A percentile compares a stretch with the other conserved stretches of the same genome.
Evolutionary conservation across 1,139 yeast species (phyloP).

Genomic region (Taphrina pruni): DNA sequence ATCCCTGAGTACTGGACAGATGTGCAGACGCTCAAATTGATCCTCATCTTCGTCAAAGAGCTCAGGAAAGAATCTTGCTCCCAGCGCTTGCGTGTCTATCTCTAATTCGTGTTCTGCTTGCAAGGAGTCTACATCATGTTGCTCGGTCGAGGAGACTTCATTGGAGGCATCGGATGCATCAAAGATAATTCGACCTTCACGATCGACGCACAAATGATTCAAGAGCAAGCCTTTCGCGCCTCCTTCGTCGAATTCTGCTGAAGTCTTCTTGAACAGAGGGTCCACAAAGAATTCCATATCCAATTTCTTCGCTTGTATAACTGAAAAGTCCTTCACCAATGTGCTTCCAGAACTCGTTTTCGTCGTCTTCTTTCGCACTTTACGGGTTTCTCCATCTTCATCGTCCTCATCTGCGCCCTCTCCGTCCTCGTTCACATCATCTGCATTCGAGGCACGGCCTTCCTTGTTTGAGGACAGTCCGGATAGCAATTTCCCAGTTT

Average conservation of each 20-base stretch:
- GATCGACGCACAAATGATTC: slow-evolving; percentile 69
- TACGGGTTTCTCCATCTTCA: slow-evolving; percentile 50
- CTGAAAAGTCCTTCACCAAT: slow-evolving; percentile 61
- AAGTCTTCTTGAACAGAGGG: slow-evolving; percentile 84
- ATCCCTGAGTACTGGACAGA: slow-evolving; percentile 42
- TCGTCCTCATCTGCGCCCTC: slow-evolving; percentile 49
- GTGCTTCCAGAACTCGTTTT: slow-evolving; percentile 55
- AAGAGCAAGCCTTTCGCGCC: slow-evolving; percentile 85
- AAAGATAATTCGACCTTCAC: slow-evolving; percentile 66
- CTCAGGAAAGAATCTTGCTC: slow-evolving; percentile 38
- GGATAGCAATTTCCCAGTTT: slow-evolving; percentile 82
- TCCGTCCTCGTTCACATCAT: slow-evolving; percentile 47
- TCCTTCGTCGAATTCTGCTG: slow-evolving; percentile 94
- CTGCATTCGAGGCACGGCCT: slow-evolving; percentile 49
- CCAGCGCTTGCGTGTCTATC: slow-evolving; percentile 37
- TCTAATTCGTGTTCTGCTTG: slow-evolving; percentile 34
- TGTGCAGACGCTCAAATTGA: slow-evolving; percentile 34
- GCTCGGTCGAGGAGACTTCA: slow-evolving; percentile 41
- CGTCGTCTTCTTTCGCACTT: slow-evolving; percentile 50
- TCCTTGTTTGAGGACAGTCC: slow-evolving; percentile 59
- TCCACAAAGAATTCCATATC: slow-evolving; percentile 83
- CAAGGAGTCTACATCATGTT: slow-evolving; percentile 9
- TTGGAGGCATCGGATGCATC: slow-evolving; percentile 54
- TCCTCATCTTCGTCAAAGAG: slow-evolving; percentile 24
- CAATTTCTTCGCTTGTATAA: slow-evolving; percentile 68